Base-by-base conservation (phyloP, 2,329 filamentous ascomycete genomes). In the Septoria petroselini region DNA sequence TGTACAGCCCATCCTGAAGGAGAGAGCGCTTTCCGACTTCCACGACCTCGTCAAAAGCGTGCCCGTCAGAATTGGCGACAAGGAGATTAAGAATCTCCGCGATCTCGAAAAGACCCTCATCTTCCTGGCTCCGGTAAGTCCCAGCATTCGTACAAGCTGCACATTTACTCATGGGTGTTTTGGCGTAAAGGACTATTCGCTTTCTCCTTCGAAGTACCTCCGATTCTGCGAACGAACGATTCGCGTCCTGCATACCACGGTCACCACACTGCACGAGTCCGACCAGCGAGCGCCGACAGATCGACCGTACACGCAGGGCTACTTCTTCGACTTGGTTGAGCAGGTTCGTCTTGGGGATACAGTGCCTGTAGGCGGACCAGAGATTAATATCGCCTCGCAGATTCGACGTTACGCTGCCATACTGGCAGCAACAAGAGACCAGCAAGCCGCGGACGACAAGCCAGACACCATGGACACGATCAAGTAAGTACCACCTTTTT, bases 261-360 rank as follows among this genome's bases (percentile, higher is more conserved):
- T 94, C 70, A 84, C 89, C 71, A 85, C 85, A 71, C 78, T 96
- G 58, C 85, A 82, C 76, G 89, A 94, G 68, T 83, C 83, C 68
- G 91, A 97, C 70, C 88, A 91, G 73, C 84, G 85, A 60, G 83
- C 88, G 68, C 86, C 88, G 53, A 77, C 82, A 71, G 91, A 97
- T 71, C 84, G 86, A 64, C 89, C 90, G 60, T 97, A 96, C 77
- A 93, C 85, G 78, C 89, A 87, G 79, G 88, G 88, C 68, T 97
- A 97, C 73, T 96, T 96, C 69, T 85, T 96, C 73, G 91, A 97
- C 75, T 83, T 97, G 54, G 85, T 94, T 69, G 88, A 94, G 69
- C 91, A 96, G 80, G 65, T 67, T 56, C 58, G 65, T 67, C 57
- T 50, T 40, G 53, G 46, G 48, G 50, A 30, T 49, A 34, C 55